These are phyloP conservation scores for Heliosperma pusillum DNA, from an alignment of 148 eudicot species.

Conservation along the genomic window DNA sequence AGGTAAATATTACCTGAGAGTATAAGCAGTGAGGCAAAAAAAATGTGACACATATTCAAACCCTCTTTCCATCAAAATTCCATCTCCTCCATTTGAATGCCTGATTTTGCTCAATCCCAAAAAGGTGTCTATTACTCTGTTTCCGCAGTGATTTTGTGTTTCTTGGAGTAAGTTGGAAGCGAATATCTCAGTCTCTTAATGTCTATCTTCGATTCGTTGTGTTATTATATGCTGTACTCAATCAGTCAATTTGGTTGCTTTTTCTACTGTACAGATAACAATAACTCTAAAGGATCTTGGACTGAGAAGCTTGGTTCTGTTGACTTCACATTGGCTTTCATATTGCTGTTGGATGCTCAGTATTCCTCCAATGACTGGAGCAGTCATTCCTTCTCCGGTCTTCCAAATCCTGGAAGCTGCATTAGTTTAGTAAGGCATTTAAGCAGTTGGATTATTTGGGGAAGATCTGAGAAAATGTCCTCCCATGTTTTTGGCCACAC, in stretches of 20 bases:
- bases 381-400: constrained; percentile 33
- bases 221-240: neutral
- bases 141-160: constrained; percentile 4
- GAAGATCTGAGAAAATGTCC: constrained; percentile 51
- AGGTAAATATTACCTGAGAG: no score
- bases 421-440: constrained; percentile 48
- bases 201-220: neutral
- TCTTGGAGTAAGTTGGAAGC: neutral
- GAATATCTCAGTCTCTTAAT: neutral
- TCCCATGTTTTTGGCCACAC: constrained; percentile 63
- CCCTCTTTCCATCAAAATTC: no score
- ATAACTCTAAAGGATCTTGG: constrained; percentile 54
- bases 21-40: no score
- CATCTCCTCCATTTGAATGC: neutral
- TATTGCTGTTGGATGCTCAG: constrained; percentile 45
- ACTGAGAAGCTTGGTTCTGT: constrained; percentile 72
- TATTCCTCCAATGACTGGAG: constrained; percentile 39
- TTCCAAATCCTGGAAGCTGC: constrained; percentile 55
- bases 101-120: neutral
- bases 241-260: constrained; percentile 4
- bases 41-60: no score
- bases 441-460: constrained; percentile 88
- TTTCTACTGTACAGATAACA: constrained; percentile 43
- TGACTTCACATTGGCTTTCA: constrained; percentile 69
- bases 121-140: neutral